phyloP scores from a whole-genome alignment of 768 basidiomycete genomes.

The Psilocybe tampanensis region DNA sequence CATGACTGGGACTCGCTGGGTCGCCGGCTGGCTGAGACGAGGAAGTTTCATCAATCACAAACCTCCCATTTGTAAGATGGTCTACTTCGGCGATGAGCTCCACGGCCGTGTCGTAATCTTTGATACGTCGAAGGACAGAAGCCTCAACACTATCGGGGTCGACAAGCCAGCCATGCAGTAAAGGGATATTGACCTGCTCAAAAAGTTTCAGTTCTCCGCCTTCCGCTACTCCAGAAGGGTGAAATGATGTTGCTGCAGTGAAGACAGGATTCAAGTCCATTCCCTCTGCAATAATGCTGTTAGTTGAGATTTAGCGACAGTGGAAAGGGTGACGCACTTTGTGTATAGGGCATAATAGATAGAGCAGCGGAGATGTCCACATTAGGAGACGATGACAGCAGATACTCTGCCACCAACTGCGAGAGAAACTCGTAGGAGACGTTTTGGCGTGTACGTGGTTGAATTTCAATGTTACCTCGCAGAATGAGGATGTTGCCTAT shows the following conservation, averaged over 20 bases:
- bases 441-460: constrained; percentile 61
- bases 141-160: constrained; percentile 68
- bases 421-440: constrained; percentile 88
- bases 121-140: constrained; percentile 46
- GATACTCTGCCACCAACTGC: constrained; percentile 80
- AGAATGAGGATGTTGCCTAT: constrained; percentile 88
- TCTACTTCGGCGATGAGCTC: constrained; percentile 81
- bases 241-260: constrained; percentile 67
- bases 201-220: constrained; percentile 87
- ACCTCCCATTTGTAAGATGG: constrained; percentile 62
- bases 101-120: constrained; percentile 77
- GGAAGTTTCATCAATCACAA: constrained; percentile 47
- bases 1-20: constrained; percentile 25
- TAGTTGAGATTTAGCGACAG: neutral
- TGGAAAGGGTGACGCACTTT: constrained; percentile 53
- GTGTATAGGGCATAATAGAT: constrained; percentile 75
- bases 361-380: constrained; percentile 73
- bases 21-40: constrained; percentile 13
- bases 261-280: constrained; percentile 91
- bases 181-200: constrained; percentile 73
- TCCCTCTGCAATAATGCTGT: constrained; percentile 55
- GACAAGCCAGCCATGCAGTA: constrained; percentile 92
- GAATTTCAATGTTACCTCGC: constrained; percentile 77
- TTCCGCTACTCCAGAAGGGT: constrained; percentile 47
- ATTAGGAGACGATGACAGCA: constrained; percentile 59